Evolutionary conservation across 2,329 filamentous ascomycete genomes (phyloP), one percentile per base, ranked within the genome.

Genomic region (Penicillium aurantiogriseum): DNA sequence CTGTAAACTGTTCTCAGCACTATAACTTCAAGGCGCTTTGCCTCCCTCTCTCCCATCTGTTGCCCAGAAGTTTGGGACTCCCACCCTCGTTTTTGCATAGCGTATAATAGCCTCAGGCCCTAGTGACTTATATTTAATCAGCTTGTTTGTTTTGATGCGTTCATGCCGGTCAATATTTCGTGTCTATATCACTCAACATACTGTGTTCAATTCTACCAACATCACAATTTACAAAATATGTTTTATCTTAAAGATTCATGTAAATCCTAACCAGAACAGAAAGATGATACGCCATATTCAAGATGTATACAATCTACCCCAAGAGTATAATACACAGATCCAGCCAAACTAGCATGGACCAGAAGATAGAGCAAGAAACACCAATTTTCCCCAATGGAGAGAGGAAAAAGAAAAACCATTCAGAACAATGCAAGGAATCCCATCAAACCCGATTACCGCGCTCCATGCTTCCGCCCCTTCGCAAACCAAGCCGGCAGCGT

Each of bases 1-100:
- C 78, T 97, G 76, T 96, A 81, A 80, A 65, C 35, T n/a, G 47
- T 54, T 27, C 19, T 56, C 48, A 33, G 40, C 17, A 17, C 17
- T 27, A 11, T 5, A 19, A 53, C 42, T 47, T 9, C 9, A 23
- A 33, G 29, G 9, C 27, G 27, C 23, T 5, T 35, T n/a, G 15
- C 44, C 42, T 51, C 56, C 47, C 42, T 51, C 56, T 49, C 38
- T 33, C 38, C 58, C 17, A 9, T 53, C 21, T 36, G 25, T 19
- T 54, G 31, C 48, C 23, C 27, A 31, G 35, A 29, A 43, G 40
- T 60, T 51, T 46, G 44, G 54, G 48, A 40, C 38, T 13, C 57
- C 57, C 36, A 54, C 56, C 39, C 33, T 63, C 45, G 9, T 59
- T 63, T 49, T 56, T 60, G 54, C 58, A 63, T 63, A 60, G 59